Evolutionary conservation across 1,284 basidiomycete genomes (phyloP), one percentile per base, ranked within the genome.

Genomic region (Phaffia rhodozyma): DNA sequence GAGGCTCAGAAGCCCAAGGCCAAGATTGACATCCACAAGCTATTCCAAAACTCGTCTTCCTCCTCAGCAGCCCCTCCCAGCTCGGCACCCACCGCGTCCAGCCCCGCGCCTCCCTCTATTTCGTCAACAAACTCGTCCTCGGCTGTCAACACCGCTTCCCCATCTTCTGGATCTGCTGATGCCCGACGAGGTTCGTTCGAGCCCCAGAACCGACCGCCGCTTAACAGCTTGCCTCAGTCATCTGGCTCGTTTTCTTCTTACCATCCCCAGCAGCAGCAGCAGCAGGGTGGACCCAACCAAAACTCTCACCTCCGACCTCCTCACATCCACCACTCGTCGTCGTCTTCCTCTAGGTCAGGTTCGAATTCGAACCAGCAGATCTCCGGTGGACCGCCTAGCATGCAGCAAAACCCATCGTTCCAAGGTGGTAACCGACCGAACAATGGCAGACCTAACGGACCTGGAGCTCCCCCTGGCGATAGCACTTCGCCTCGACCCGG

Each of bases 21-120:
- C 69, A 83, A 79, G 77, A 76, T 81, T 62, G 85, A 86, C 73
- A 79, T 87, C 66, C 77, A 78, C 72, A 86, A 84, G 73, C 74
- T 88, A 65, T 87, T 86, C 79, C 84, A 83, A 76, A 67, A 64
- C 53, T 81, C 77, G 27, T 58, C 47, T 29, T 65, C 21, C 25
- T 56, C 67, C 1, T 20, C 63, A 1, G 61, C 67, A 16, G 50
- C 68, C 7, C 57, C 65, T 6, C 60, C 66, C 18, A 61, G 65
- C 20, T 49, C 67, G 30, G 60, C 65, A 5, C 60, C 68, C 11
- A 68, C 69, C 49, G 66, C 70, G 21, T 67, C 68, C 11, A 66
- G 66, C 32, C 60, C 69, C 4, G 63, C 67, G 20, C 59, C 70
- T 23, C 56, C 70, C 50, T 49, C 66, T 7, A 61, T 62, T 4